These are phyloP conservation scores for Lyophyllum semitale DNA, from an alignment of 768 basidiomycete genomes.

Conservation along the genomic window DNA sequence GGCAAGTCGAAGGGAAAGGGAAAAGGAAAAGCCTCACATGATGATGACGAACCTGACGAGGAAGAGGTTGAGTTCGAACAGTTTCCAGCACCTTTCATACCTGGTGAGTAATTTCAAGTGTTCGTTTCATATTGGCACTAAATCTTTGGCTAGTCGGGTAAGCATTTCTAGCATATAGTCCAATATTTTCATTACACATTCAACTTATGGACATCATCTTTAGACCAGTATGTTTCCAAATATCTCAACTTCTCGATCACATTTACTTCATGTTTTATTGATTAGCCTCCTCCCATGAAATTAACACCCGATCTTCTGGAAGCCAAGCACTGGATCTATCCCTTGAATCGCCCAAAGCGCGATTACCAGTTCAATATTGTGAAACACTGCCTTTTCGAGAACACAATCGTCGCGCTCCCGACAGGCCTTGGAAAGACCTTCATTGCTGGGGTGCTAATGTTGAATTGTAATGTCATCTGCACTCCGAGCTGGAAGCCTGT, in stretches of 20 bases:
- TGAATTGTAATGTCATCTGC: conserved; percentile 65
- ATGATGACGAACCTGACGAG: conserved; percentile 58
- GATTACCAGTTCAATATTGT: conserved; percentile 97
- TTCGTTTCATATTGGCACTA: background rate
- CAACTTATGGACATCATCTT: background rate
- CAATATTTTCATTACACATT: background rate
- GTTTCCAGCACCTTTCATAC: conserved; percentile 77
- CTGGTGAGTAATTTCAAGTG: conserved; percentile 46
- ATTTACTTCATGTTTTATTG: background rate
- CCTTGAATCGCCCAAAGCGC: conserved; percentile 83
- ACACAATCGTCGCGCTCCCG: conserved; percentile 91
- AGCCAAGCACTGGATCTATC: conserved; percentile 88
- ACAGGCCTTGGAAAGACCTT: conserved; percentile 99
- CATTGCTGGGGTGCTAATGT: conserved; percentile 95
- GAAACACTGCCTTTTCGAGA: conserved; percentile 82
- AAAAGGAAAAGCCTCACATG: conserved; percentile 45
- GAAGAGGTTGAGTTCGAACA: conserved; percentile 76
- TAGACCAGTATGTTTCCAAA: conserved; percentile 32
- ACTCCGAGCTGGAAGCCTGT: background rate
- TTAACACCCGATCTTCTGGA: conserved; percentile 75
- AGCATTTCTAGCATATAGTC: conserved; percentile 24
- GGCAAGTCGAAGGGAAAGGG: conserved; percentile 55
- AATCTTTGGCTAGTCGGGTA: conserved; percentile 48
- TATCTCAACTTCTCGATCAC: background rate
- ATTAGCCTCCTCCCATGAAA: conserved; percentile 76